These are phyloP conservation scores for Haematococcus lacustris DNA, from an alignment of 139 green algal genomes.

Conservation along the genomic window DNA sequence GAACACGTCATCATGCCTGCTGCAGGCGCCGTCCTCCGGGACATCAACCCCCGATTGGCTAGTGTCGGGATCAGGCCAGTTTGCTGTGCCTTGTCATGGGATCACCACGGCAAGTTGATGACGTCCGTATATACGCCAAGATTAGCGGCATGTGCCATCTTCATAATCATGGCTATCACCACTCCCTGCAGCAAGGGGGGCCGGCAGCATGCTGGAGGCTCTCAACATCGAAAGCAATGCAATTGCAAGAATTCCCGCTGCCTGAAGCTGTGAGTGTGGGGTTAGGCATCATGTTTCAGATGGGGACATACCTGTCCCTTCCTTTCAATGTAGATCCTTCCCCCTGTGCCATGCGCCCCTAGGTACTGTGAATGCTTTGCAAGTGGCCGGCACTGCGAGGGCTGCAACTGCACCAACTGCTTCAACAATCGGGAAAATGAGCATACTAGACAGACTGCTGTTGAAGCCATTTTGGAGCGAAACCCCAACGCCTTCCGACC, in stretches of 20 bases:
- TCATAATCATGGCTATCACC: too few relatives aligned
- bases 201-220: too few relatives aligned
- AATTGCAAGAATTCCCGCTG: slow-evolving; percentile 92
- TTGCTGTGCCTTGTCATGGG: too few relatives aligned
- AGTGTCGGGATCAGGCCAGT: too few relatives aligned
- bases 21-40: too few relatives aligned
- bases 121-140: too few relatives aligned
- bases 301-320: neutral
- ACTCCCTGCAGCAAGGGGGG: too few relatives aligned
- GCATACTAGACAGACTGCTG: slow-evolving; percentile 53
- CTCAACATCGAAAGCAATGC: too few relatives aligned
- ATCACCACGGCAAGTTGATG: too few relatives aligned
- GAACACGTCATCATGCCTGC: too few relatives aligned
- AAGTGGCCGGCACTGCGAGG: slow-evolving; percentile 63
- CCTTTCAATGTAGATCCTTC: neutral
- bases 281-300: neutral
- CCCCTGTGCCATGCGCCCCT: slow-evolving; percentile 1
- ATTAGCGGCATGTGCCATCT: too few relatives aligned
- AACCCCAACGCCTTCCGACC: slow-evolving; percentile 86
- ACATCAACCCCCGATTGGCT: too few relatives aligned
- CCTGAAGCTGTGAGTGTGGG: slow-evolving; percentile 85
- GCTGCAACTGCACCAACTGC: slow-evolving; percentile 88
- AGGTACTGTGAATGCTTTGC: slow-evolving; percentile 84
- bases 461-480: slow-evolving; percentile 80
- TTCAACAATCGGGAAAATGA: slow-evolving; percentile 80